Conservation (phyloP, 2,329 filamentous ascomycete species). For the Ascosphaera acerosa region DNA sequence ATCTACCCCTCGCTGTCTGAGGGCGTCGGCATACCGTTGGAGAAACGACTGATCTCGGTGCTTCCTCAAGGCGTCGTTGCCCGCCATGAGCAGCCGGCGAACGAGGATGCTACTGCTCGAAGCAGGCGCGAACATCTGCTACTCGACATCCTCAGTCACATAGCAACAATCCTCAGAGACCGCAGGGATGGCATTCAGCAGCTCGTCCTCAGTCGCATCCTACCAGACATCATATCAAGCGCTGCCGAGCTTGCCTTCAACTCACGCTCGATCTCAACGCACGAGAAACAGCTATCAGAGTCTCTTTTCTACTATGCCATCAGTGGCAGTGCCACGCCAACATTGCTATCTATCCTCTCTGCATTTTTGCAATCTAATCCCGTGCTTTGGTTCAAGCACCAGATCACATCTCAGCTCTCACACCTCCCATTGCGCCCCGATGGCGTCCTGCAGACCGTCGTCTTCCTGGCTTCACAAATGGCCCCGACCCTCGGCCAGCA, state of each 20-base stretch:
- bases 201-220: slow-evolving; percentile 15
- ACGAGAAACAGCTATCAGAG: slow-evolving; percentile 7
- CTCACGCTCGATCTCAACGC: slow-evolving; percentile 7
- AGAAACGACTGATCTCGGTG: slow-evolving; percentile 19
- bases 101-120: slow-evolving; percentile 6
- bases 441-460: slow-evolving; percentile 18
- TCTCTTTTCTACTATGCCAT: slow-evolving; percentile 11
- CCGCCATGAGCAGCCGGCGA: slow-evolving; percentile 9
- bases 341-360: slow-evolving; percentile 14
- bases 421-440: slow-evolving; percentile 15
- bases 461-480: slow-evolving; percentile 19
- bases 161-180: slow-evolving; percentile 13
- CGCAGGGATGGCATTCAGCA: slow-evolving; percentile 14
- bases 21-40: slow-evolving; percentile 20
- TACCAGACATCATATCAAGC: slow-evolving; percentile 18
- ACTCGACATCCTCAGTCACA: slow-evolving; percentile 9
- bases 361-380: slow-evolving; percentile 15
- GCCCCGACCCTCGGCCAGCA: slow-evolving; percentile 15
- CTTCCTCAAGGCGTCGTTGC: slow-evolving; percentile 19
- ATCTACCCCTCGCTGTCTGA: slow-evolving; percentile 20
- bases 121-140: slow-evolving; percentile 10
- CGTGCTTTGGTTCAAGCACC: slow-evolving; percentile 15
- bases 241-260: slow-evolving; percentile 17
- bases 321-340: slow-evolving; percentile 13
- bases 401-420: slow-evolving; percentile 15